phyloP scores from a whole-genome alignment of 805 yeast species.

The Hyphopichia homilentoma region DNA sequence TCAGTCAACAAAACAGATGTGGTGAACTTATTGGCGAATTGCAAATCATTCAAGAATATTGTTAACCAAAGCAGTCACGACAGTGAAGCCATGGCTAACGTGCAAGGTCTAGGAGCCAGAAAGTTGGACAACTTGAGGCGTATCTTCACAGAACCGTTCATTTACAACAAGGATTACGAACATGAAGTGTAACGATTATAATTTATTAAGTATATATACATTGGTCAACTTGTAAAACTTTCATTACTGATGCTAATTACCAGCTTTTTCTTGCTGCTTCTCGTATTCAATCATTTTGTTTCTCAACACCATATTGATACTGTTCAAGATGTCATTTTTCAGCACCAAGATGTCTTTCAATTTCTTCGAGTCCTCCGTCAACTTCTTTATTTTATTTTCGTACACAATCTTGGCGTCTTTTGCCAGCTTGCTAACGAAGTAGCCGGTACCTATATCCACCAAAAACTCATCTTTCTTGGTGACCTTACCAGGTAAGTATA shows the following conservation, averaged over 20 bases:
- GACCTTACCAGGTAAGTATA: constrained; percentile 84
- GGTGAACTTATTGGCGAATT: constrained; percentile 46
- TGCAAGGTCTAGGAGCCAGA: constrained; percentile 49
- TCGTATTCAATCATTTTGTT: constrained; percentile 48
- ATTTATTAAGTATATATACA: constrained; percentile 2
- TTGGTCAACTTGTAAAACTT: neutral
- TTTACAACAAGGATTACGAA: constrained; percentile 38
- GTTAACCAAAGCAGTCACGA: constrained; percentile 29
- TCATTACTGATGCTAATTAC: neutral
- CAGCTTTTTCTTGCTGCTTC: constrained; percentile 19
- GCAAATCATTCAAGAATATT: constrained; percentile 39
- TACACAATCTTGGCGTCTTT: constrained; percentile 70
- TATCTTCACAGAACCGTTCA: constrained; percentile 48
- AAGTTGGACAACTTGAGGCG: constrained; percentile 38
- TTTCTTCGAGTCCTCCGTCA: constrained; percentile 69
- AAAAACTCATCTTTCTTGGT: constrained; percentile 63
- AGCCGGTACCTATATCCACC: constrained; percentile 96
- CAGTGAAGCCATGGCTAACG: constrained; percentile 12
- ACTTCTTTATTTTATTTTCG: constrained; percentile 65
- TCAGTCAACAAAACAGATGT: constrained; percentile 55
- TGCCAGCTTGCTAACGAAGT: constrained; percentile 77
- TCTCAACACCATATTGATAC: constrained; percentile 57
- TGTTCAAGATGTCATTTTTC: constrained; percentile 61
- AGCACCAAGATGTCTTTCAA: constrained; percentile 72
- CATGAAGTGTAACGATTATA: neutral